Percentiles rank a stretch among this genome's conserved stretches.
phyloP scores from a whole-genome alignment of 305 asterid species.

The Withania somnifera region DNA sequence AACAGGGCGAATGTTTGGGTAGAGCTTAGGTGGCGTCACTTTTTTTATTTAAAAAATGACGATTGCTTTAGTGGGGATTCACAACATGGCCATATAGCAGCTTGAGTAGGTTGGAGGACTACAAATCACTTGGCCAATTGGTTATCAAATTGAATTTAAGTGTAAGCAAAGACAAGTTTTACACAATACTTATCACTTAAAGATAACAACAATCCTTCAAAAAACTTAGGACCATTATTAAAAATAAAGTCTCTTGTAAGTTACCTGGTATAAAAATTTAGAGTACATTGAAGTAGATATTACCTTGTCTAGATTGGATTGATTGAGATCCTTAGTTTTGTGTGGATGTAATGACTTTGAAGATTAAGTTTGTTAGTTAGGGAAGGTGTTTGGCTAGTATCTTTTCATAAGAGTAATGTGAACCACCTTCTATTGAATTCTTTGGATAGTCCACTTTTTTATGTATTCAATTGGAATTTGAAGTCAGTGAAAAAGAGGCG shows the following conservation, averaged over 20 bases:
- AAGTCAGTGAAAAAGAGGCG: neutral
- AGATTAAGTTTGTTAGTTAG: neutral
- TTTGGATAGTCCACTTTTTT: neutral
- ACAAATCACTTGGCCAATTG: neutral
- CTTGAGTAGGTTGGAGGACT: neutral
- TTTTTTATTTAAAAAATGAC: neutral
- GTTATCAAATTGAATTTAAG: too few relatives aligned
- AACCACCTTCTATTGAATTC: neutral
- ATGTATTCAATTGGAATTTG: neutral
- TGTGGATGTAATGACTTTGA: neutral
- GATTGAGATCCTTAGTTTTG: neutral
- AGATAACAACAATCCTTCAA: too few relatives aligned
- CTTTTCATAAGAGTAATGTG: neutral
- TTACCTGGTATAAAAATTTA: too few relatives aligned
- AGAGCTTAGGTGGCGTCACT: neutral
- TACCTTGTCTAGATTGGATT: too few relatives aligned
- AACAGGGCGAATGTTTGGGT: neutral
- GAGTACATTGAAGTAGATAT: too few relatives aligned
- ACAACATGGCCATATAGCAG: conserved; percentile 7
- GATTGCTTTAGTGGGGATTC: neutral
- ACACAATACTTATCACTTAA: too few relatives aligned
- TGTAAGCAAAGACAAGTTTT: too few relatives aligned
- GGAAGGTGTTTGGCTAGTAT: neutral
- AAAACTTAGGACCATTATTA: too few relatives aligned
- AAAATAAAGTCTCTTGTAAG: too few relatives aligned